Base-by-base conservation (phyloP, 805 yeast species). In the Candida lessepsii region DNA sequence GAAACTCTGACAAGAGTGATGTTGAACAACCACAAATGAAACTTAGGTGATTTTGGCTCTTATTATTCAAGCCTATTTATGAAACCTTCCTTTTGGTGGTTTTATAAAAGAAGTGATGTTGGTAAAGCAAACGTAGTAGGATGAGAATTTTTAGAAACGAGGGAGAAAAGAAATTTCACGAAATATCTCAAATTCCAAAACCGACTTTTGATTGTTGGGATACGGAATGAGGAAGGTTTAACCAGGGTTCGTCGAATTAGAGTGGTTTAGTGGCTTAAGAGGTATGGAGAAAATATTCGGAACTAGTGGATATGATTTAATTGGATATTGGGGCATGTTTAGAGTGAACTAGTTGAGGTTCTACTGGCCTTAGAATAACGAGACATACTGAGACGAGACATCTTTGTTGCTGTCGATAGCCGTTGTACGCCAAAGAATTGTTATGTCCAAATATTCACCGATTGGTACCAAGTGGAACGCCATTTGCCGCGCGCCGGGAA, bases 61-160 rank as follows among this genome's bases (percentile, higher is more conserved):
- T 24, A 11, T 9, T 11, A 24, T 9, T 4, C 4, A 9, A 8
- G 9, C 10, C 4, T 8, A 24, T 5, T 24, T 24, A 24, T 24
- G n/a, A 24, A 24, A 8, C 27, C 13, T 20, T 20, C 6, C 23
- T 20, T 9, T 6, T 20, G 23, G 23, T 20, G 23, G 9, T 20
- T 20, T 20, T 20, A 20, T 26, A 26, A 7, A 7, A 26, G 29
- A 26, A 26, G 11, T n/a, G 10, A 7, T n/a, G 14, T 32, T 17
- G 27, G 19, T 32, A 32, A 29, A 29, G 33, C 33, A 29, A 29
- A 29, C 33, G 33, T 29, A 29, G 4, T 27, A 21, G 16, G 35
- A 32, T 20, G 35, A 32, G 27, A 32, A 23, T 21, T 21, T 32
- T 32, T 32, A 32, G 20, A 32, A 32, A 32, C 35, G 35, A 32